phyloP scores from a whole-genome alignment of 768 basidiomycete species.

The Collybia nuda region DNA sequence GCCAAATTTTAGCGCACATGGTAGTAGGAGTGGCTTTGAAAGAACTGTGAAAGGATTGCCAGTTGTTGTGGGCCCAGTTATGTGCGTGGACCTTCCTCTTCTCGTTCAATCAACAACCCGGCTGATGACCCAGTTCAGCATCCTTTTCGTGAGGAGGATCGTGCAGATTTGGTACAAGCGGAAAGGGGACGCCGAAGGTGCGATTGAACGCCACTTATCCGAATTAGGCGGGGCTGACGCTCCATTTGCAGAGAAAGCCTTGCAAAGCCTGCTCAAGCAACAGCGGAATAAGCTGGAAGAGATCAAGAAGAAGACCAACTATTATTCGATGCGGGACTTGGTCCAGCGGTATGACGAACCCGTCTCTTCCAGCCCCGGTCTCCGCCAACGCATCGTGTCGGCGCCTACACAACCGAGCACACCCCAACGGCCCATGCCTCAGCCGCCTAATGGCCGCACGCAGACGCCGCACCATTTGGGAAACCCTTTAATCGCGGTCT shows the following conservation, averaged over 20 bases:
- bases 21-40: conserved; percentile 30
- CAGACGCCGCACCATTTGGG: too few relatives aligned
- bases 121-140: conserved; percentile 35
- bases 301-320: conserved; percentile 97
- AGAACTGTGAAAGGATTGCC: conserved; percentile 51
- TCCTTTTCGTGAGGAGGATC: conserved; percentile 75
- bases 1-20: conserved; percentile 36
- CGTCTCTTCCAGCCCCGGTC: conserved; percentile 33
- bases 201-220: conserved; percentile 13
- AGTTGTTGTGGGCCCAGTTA: conserved; percentile 71
- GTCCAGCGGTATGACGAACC: conserved; percentile 87
- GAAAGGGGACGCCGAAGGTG: conserved; percentile 81
- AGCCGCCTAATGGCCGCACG: background rate
- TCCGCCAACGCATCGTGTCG: conserved; percentile 39
- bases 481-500: background rate
- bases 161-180: conserved; percentile 83
- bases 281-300: conserved; percentile 89
- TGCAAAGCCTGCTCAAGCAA: conserved; percentile 70
- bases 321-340: conserved; percentile 87
- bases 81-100: conserved; percentile 49
- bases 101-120: background rate
- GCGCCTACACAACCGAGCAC: conserved; percentile 15
- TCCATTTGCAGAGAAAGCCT: conserved; percentile 65
- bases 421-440: conserved; percentile 18
- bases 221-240: background rate